These are phyloP conservation scores for Cyberlindnera subsufficiens DNA, from an alignment of 805 yeast species.

Conservation along the genomic window DNA sequence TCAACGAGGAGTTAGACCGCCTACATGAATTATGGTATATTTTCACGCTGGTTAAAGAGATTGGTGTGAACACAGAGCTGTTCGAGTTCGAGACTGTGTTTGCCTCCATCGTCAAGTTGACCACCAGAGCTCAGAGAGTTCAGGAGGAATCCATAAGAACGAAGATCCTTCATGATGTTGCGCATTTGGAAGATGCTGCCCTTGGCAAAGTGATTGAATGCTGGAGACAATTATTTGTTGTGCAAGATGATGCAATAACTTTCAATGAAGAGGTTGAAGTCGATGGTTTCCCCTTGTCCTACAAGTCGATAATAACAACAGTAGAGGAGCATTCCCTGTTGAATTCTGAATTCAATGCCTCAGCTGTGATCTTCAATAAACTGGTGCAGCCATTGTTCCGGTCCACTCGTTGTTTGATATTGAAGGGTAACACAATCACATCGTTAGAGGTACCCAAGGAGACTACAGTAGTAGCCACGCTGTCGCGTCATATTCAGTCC, in stretches of 20 bases:
- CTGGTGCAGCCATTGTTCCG: constrained; percentile 10
- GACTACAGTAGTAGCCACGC: neutral
- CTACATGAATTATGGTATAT: constrained; percentile 21
- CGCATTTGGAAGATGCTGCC: constrained; percentile 3
- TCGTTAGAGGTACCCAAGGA: neutral
- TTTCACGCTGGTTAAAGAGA: constrained; percentile 18
- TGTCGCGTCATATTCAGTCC: constrained; percentile 8
- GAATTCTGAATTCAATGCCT: constrained; percentile 9
- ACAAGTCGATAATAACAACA: constrained; percentile 9
- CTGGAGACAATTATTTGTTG: constrained; percentile 14
- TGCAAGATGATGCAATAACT: constrained; percentile 4
- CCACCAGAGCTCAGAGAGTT: constrained; percentile 7
- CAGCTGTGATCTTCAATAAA: constrained; percentile 12
- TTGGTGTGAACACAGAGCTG: constrained; percentile 19
- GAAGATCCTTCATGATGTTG: constrained; percentile 5
- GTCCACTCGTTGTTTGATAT: neutral
- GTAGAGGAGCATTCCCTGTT: constrained; percentile 6
- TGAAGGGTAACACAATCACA: constrained; percentile 5
- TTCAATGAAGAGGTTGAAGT: constrained; percentile 16
- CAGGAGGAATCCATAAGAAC: constrained; percentile 5
- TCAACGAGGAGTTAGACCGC: constrained; percentile 13
- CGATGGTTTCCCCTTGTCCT: constrained; percentile 13
- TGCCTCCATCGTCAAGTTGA: constrained; percentile 13
- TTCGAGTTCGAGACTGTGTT: constrained; percentile 21
- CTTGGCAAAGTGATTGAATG: constrained; percentile 3